Evolutionary conservation across 345 rosid genomes (phyloP), one percentile per base, ranked within the genome.

Genomic region (Salix caprea): DNA sequence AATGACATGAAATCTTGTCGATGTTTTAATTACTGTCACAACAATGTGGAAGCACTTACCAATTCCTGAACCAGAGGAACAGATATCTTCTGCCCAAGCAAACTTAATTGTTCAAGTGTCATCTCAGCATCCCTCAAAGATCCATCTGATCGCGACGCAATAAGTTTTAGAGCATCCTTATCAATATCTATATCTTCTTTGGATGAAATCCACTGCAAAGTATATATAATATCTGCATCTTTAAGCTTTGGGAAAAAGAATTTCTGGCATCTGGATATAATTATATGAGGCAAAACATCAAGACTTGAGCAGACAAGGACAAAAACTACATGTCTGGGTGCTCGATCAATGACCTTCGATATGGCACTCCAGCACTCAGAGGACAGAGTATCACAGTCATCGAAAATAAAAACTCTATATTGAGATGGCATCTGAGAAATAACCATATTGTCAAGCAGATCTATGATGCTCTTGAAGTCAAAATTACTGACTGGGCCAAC

Each of bases 81-180:
- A 52, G 91, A 91, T 79, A 96, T 90, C 87, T 86, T 89, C 82
- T 88, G 91, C 78, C 99, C 99, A 7, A 96, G 94, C 79, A 96
- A 87, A 80, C 97, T 88, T 28, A 96, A 83, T 75, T 96, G 99
- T 77, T 94, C 98, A 26, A 96, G 89, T 72, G 98, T 96, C 98
- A 96, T 96, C 79, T 91, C 91, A 0, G 98, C 97, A 79, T 96
- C 98, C 86, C 99, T 87, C 82, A 96, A 84, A 2, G 99, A 96
- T 72, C 99, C 99, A 83, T 96, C 98, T 15, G 99, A 96, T 77
- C 89, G 88, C n/a, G 97, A 92, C 65, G 98, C 96, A 81, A 96
- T 92, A 74, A 96, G 96, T 69, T 92, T 94, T 71, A 94, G 80
- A 0, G 98, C 99, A 50, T 94, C 92, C 70, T 84, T 89, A 65